These are phyloP conservation scores for Hypoxylon crocopeplum DNA, from an alignment of 495 filamentous ascomycete genomes.

Conservation along the genomic window DNA sequence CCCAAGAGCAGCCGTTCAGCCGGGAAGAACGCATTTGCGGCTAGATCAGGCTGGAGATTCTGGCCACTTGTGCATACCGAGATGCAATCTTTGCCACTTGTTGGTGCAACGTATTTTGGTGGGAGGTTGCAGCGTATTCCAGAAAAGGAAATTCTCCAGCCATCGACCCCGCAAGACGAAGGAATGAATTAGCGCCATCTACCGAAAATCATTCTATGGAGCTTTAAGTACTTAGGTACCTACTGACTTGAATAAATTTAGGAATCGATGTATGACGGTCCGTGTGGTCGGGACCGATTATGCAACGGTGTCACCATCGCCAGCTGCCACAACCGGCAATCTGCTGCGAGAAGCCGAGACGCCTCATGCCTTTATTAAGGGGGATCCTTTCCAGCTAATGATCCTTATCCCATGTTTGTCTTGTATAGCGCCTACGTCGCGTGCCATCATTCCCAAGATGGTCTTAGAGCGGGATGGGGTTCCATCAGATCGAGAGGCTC, in stretches of 20 bases:
- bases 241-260: no score
- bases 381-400: not conserved
- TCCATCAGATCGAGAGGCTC: not conserved
- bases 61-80: not conserved
- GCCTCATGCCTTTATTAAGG: no score
- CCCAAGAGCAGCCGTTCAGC: not conserved
- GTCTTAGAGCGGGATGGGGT: not conserved
- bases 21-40: not conserved
- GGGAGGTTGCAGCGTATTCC: conserved; percentile 1
- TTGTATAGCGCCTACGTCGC: no score
- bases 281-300: conserved; percentile 13
- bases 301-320: conserved; percentile 16
- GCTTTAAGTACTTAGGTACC: not conserved
- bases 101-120: not conserved
- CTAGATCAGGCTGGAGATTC: conserved; percentile 1
- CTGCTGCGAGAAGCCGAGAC: no score
- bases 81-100: not conserved
- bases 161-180: conserved; percentile 32
- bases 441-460: no score
- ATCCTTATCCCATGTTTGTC: no score
- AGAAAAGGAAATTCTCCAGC: conserved; percentile 8
- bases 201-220: conserved; percentile 24
- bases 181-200: conserved; percentile 29
- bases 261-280: conserved; percentile 12
- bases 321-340: conserved; percentile 1